A percentile compares a stretch with the other conserved stretches of the same genome.
These are phyloP conservation scores for Eucalyptus fibrosa DNA, from an alignment of 345 rosid genomes.

Conservation along the genomic window DNA sequence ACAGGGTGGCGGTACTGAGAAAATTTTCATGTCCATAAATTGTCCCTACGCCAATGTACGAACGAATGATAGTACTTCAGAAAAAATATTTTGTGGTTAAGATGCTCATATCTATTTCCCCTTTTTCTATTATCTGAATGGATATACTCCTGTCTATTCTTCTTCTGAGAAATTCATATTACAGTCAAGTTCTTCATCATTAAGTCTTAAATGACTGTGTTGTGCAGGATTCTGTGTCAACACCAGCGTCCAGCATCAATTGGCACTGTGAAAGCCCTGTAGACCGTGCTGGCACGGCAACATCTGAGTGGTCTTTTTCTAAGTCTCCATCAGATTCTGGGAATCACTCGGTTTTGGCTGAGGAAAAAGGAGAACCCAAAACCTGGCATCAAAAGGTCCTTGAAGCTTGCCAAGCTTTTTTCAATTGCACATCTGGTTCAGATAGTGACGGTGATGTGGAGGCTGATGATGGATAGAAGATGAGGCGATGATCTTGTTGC, in stretches of 20 bases:
- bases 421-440: background rate
- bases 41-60: background rate
- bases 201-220: background rate
- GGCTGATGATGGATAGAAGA: background rate
- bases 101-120: background rate
- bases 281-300: background rate
- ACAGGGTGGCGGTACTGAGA: background rate
- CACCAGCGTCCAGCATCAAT: background rate
- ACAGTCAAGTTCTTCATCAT: background rate
- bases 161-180: background rate
- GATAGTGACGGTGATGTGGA: background rate
- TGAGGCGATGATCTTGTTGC: background rate
- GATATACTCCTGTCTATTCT: background rate
- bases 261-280: conserved; percentile 1
- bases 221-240: background rate
- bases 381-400: conserved; percentile 26
- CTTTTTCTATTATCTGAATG: background rate
- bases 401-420: conserved; percentile 32
- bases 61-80: background rate
- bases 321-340: background rate
- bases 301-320: background rate
- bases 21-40: background rate
- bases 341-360: background rate
- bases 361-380: conserved; percentile 12
- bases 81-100: background rate